Evolutionary conservation across 169 alveolate species (phyloP).

Genomic region (Plasmodium chabaudi): DNA sequence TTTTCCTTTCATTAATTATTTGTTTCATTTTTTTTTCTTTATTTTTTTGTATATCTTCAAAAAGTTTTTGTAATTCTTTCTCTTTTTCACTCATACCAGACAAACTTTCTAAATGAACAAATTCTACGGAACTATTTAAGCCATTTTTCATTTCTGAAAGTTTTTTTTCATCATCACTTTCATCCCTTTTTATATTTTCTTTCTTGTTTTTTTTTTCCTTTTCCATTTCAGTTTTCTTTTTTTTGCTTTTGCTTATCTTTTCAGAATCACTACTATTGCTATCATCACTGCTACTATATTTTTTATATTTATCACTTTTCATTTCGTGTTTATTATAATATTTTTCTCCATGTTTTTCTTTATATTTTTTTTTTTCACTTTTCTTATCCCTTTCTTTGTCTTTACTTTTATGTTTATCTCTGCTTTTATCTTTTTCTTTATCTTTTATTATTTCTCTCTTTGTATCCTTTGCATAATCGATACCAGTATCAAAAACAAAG

Average conservation of each 20-base stretch:
- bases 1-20: constrained; percentile 83
- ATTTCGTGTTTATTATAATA: neutral
- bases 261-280: neutral
- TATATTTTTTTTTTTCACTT: neutral
- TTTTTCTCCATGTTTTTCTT: neutral
- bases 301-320: neutral
- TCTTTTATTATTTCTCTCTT: constrained; percentile 43
- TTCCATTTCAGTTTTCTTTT: neutral
- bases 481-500: constrained; percentile 40
- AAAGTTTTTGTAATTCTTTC: constrained; percentile 55
- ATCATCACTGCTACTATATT: neutral
- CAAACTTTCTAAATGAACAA: constrained; percentile 78
- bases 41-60: constrained; percentile 75
- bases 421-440: constrained; percentile 27
- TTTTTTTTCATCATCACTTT: neutral
- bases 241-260: neutral
- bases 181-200: neutral
- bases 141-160: constrained; percentile 69
- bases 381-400: neutral
- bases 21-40: constrained; percentile 77
- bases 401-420: neutral
- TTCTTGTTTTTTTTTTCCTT: constrained; percentile 9
- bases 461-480: constrained; percentile 19
- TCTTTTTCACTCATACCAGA: constrained; percentile 79
- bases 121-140: constrained; percentile 79